Conservation (phyloP, 2,329 filamentous ascomycete species). For the Chaetoscypha palmicola region DNA sequence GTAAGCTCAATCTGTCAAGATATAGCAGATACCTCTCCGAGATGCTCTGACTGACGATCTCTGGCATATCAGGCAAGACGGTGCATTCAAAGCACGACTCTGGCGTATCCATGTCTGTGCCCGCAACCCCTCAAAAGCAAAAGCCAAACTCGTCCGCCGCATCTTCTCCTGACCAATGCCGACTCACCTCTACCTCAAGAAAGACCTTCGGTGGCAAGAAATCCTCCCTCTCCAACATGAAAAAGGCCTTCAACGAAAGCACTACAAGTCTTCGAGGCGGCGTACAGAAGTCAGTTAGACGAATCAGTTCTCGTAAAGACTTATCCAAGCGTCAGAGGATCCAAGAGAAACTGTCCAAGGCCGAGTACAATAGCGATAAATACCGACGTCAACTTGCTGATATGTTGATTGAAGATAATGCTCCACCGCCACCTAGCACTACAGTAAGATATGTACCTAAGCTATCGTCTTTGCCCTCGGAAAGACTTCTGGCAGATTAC, state of each 20-base stretch:
- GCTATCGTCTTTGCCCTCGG: constrained; percentile 39
- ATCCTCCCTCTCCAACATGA: constrained; percentile 19
- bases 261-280: not conserved
- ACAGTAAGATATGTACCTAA: constrained; percentile 35
- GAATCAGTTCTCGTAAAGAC: constrained; percentile 47
- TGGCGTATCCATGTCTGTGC: constrained; percentile 16
- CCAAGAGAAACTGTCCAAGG: constrained; percentile 51
- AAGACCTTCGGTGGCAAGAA: constrained; percentile 16
- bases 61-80: too few species aligned
- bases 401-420: constrained; percentile 34
- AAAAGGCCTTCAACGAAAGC: constrained; percentile 13
- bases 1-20: too few species aligned
- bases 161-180: constrained; percentile 9
- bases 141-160: not conserved
- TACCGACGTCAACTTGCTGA: constrained; percentile 48
- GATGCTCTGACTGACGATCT: too few species aligned
- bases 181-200: constrained; percentile 15
- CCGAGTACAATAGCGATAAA: constrained; percentile 50
- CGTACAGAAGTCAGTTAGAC: constrained; percentile 27
- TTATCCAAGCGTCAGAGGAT: constrained; percentile 50
- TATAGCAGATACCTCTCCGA: too few species aligned
- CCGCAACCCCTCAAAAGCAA: not conserved
- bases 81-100: constrained; percentile 27
- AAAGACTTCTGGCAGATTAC: constrained; percentile 36
- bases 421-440: constrained; percentile 15